These are phyloP conservation scores for Leptomonas pyrrhocoris DNA, from an alignment of 208 protist species.

Conservation along the genomic window DNA sequence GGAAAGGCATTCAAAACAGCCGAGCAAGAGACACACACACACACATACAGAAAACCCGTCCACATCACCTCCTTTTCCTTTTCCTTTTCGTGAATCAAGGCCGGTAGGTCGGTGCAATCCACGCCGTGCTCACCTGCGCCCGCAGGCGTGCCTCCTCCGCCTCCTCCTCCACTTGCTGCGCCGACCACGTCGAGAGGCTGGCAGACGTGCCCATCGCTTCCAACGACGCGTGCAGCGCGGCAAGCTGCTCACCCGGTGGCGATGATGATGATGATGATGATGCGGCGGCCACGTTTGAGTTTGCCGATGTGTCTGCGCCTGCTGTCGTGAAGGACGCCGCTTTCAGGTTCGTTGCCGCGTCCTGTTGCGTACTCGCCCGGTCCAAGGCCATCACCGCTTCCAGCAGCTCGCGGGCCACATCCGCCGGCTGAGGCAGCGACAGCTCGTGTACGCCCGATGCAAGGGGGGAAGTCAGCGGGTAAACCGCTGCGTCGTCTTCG, in stretches of 20 bases:
- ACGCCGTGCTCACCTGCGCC: conserved; percentile 13
- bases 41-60: neutral
- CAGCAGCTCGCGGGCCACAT: conserved; percentile 24
- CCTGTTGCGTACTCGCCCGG: conserved; percentile 3
- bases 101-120: conserved; percentile 27
- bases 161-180: conserved; percentile 21
- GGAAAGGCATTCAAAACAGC: too few relatives aligned
- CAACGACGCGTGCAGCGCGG: conserved; percentile 13
- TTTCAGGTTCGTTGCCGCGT: neutral
- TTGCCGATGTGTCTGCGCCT: neutral
- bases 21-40: neutral
- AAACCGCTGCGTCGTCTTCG: neutral
- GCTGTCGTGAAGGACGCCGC: neutral
- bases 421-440: neutral
- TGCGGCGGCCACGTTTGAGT: neutral
- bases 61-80: neutral
- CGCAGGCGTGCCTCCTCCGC: conserved; percentile 19
- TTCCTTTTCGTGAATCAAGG: neutral
- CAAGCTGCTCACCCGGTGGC: neutral
- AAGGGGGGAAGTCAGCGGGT: too few relatives aligned
- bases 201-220: conserved; percentile 9
- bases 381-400: conserved; percentile 26
- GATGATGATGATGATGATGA: neutral
- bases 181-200: conserved; percentile 26
- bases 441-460: too few relatives aligned